A percentile compares a stretch with the other conserved stretches of the same genome.
These are phyloP conservation scores for Aspergillus hortae DNA, from an alignment of 2,329 filamentous ascomycete genomes.

Conservation along the genomic window DNA sequence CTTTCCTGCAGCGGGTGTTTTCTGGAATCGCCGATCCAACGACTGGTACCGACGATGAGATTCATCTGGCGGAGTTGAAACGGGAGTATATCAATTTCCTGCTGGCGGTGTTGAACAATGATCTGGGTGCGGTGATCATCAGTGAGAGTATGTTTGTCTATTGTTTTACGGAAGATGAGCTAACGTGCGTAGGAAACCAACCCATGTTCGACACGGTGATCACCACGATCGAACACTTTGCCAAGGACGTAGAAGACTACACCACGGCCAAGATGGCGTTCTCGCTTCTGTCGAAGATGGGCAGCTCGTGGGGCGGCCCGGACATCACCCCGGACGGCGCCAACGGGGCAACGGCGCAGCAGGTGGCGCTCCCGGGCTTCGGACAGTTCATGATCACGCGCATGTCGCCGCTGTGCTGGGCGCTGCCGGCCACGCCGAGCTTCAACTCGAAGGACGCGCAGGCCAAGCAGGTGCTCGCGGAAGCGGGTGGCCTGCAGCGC, in stretches of 20 bases:
- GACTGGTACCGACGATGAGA: conserved; percentile 90
- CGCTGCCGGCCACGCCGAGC: conserved; percentile 70
- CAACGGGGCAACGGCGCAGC: conserved; percentile 28
- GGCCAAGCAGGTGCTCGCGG: conserved; percentile 79
- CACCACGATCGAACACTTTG: conserved; percentile 77
- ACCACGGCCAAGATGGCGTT: conserved; percentile 72
- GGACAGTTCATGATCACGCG: conserved; percentile 84
- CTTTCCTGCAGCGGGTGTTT: conserved; percentile 86
- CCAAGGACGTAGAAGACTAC: conserved; percentile 69
- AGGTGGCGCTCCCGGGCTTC: conserved; percentile 71
- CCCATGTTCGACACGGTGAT: conserved; percentile 85
- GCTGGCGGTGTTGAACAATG: conserved; percentile 83
- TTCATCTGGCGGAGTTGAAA: conserved; percentile 85
- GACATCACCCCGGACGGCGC: conserved; percentile 54
- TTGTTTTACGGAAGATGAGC: not conserved
- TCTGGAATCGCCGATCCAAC: conserved; percentile 77
- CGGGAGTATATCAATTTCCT: conserved; percentile 95
- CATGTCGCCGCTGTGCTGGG: conserved; percentile 89
- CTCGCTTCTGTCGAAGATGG: conserved; percentile 77
- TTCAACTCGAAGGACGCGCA: conserved; percentile 88
- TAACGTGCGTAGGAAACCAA: conserved; percentile 63
- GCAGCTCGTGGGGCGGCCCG: conserved; percentile 82
- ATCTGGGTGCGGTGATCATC: conserved; percentile 82
- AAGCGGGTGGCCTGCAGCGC: conserved; percentile 84
- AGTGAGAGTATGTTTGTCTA: conserved; percentile 58